Evolutionary conservation across 1,284 basidiomycete species (phyloP).

Genomic region (Sporisorium graminicola): DNA sequence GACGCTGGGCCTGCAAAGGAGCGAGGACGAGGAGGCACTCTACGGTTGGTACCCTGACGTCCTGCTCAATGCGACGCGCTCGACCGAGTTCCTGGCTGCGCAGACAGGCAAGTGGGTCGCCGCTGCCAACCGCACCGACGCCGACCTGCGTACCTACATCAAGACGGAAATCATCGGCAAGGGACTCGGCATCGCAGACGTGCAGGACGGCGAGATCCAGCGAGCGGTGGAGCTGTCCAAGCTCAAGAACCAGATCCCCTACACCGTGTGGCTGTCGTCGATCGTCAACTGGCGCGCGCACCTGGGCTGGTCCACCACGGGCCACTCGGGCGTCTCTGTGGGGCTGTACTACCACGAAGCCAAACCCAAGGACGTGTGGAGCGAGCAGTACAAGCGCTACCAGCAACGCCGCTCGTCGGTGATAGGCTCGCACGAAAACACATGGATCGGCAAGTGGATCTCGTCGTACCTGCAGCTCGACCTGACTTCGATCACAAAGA

Average conservation of each 20-base stretch:
- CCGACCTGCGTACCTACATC: slow-evolving; percentile 55
- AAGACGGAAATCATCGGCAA: slow-evolving; percentile 42
- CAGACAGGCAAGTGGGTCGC: slow-evolving; percentile 51
- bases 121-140: slow-evolving; percentile 54
- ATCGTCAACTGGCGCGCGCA: slow-evolving; percentile 62
- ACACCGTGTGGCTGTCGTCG: slow-evolving; percentile 44
- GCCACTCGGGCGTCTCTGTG: slow-evolving; percentile 56
- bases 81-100: slow-evolving; percentile 61
- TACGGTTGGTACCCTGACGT: slow-evolving; percentile 64
- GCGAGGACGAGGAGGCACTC: slow-evolving; percentile 46
- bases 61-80: slow-evolving; percentile 60
- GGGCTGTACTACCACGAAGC: slow-evolving; percentile 56
- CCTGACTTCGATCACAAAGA: slow-evolving; percentile 44
- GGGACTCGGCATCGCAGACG: slow-evolving; percentile 51
- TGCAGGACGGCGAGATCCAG: slow-evolving; percentile 52
- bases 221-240: slow-evolving; percentile 47
- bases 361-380: slow-evolving; percentile 23
- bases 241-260: slow-evolving; percentile 42
- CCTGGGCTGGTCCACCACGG: slow-evolving; percentile 57
- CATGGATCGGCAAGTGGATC: slow-evolving; percentile 60
- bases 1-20: slow-evolving; percentile 54
- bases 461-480: slow-evolving; percentile 47
- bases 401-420: slow-evolving; percentile 22
- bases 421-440: slow-evolving; percentile 61
- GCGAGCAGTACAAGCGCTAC: slow-evolving; percentile 34